Evolutionary conservation across 192 early-diverging fungal genomes (phyloP).

Genomic region (Coemansia sp.): DNA sequence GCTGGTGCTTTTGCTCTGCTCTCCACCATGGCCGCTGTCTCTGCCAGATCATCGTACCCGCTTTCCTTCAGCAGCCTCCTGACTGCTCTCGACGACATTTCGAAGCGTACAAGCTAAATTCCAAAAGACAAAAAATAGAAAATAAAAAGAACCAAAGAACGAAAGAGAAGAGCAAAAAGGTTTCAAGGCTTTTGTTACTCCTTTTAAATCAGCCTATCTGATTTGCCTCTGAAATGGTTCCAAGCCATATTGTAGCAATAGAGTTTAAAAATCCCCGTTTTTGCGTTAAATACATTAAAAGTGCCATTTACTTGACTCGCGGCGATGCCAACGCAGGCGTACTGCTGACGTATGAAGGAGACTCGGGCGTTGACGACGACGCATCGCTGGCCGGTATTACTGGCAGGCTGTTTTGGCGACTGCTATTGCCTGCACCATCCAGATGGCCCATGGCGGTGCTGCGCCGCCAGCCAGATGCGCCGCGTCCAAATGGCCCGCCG

Average conservation of each 20-base stretch:
- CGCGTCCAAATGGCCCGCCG: neutral
- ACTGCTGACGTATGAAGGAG: conserved; percentile 18
- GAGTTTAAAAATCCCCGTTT: too few relatives aligned
- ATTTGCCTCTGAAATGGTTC: too few relatives aligned
- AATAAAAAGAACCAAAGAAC: neutral
- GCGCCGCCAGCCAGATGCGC: conserved; percentile 36
- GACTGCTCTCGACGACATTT: conserved; percentile 57
- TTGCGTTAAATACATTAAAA: too few relatives aligned
- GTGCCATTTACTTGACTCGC: conserved; percentile 23
- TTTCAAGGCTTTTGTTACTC: too few relatives aligned
- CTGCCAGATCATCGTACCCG: conserved; percentile 51
- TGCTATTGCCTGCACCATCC: conserved; percentile 11
- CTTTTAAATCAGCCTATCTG: too few relatives aligned
- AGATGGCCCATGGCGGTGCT: conserved; percentile 36
- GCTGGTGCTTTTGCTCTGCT: conserved; percentile 8
- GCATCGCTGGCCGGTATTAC: conserved; percentile 1
- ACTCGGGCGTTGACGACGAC: conserved; percentile 3
- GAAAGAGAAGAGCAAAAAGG: too few relatives aligned
- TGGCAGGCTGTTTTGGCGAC: neutral
- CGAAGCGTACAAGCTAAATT: neutral
- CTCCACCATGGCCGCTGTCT: conserved; percentile 32
- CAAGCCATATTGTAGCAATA: too few relatives aligned
- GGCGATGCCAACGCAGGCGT: conserved; percentile 33
- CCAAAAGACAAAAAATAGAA: neutral
- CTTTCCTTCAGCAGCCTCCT: conserved; percentile 40